Evolutionary conservation across 495 filamentous ascomycete genomes (phyloP), one percentile per base, ranked within the genome.

Genomic region (Glonium stellatum): DNA sequence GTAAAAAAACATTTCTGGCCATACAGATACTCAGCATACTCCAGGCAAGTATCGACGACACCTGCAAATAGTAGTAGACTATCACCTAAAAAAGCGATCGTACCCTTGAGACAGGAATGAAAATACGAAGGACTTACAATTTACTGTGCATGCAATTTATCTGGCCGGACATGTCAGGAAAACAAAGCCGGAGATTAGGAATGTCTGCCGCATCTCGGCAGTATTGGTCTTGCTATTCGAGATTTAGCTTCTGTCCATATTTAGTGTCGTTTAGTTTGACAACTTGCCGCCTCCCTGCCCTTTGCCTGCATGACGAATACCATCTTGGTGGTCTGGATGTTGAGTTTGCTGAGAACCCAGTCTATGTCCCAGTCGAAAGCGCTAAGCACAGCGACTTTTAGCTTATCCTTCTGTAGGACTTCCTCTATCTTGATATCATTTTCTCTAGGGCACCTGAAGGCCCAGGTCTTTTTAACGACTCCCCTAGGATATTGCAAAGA

Each of bases 391-490:
- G 90, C 93, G 21, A 89, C 75, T 19, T 85, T 75, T 0, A 97
- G 77, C 37, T 86, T 79, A 5, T 78, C 69, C 42, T 80, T 82
- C 69, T 95, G 87, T 0, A 98, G 71, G 1, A 97, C 85, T 67
- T 97, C 93, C 69, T 96, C 90, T 42, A 98, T 84, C 64, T 84
- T 95, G 66, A 97, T 90, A 57, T 95, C 90, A 47, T 92, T 78
- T 0, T 64, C 69, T 27, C 89, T 77, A 0, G 74, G 70, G 46
- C 78, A 77, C 4, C 82, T 80, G 23, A 74, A 70, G 0, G 79
- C 82, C 82, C 86, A 90, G 0, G 93, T 98, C 70, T 87, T 91
- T 72, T 89, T 97, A 22, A 97, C 83, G 0, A 78, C 76, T 11
- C 92, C 92, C 1, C 75, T 66, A 0, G 87, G 88, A 69, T 83